phyloP scores from a whole-genome alignment of 2,329 filamentous ascomycete genomes.

The Calonectria pseudoturangicola region DNA sequence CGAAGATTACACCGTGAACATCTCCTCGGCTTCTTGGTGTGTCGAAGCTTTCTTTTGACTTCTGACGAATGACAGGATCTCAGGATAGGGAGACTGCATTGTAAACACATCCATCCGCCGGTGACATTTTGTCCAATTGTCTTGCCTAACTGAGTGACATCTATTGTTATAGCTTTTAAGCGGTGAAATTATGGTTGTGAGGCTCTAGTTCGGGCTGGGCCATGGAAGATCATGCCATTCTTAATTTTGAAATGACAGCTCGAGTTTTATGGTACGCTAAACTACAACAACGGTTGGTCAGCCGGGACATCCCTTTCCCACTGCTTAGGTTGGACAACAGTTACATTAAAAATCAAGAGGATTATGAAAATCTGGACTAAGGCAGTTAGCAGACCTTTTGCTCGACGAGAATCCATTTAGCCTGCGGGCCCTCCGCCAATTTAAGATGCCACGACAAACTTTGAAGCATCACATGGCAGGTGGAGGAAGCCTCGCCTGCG shows the following conservation, averaged over 20 bases:
- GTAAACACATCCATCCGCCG: background rate
- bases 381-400: background rate
- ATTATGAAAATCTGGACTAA: too few relatives aligned
- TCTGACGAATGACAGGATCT: background rate
- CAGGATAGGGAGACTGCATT: too few relatives aligned
- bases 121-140: background rate
- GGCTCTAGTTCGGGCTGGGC: too few relatives aligned
- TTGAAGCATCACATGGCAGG: conserved; percentile 22
- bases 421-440: background rate
- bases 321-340: background rate
- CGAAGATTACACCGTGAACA: background rate
- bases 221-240: conserved; percentile 2
- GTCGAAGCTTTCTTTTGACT: background rate
- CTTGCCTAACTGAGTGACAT: background rate
- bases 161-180: background rate
- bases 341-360: background rate
- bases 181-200: background rate
- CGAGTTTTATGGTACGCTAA: background rate
- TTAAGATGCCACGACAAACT: conserved; percentile 8
- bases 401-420: background rate
- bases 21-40: background rate
- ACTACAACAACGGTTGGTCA: background rate
- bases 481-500: conserved; percentile 11
- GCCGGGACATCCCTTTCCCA: background rate
- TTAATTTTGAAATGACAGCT: conserved; percentile 10